phyloP scores from a whole-genome alignment of 129 eudicot genomes.

The Flaveria trinervia region DNA sequence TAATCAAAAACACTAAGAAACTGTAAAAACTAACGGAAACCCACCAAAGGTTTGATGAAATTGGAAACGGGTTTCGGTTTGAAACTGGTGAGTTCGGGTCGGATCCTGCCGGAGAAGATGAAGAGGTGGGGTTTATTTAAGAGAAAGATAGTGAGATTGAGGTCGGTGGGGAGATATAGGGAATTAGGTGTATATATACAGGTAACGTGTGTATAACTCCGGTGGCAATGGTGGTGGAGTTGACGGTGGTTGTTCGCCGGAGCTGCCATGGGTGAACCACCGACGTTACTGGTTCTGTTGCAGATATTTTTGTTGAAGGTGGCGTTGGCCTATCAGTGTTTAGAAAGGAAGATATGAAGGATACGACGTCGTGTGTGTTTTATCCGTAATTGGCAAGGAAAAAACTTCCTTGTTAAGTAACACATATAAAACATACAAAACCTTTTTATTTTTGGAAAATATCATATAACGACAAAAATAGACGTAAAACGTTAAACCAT shows the following conservation, averaged over 20 bases:
- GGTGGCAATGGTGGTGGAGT: slow-evolving; percentile 16
- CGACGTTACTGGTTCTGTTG: slow-evolving; percentile 16
- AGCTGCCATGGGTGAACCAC: slow-evolving; percentile 2
- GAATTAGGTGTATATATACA: slow-evolving; percentile 8
- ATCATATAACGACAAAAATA: no score
- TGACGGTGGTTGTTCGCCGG: slow-evolving; percentile 2
- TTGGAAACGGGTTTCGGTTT: no score
- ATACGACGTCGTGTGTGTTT: slow-evolving; percentile 1
- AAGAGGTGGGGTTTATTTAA: slow-evolving; percentile 17
- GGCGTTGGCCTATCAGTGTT: no score
- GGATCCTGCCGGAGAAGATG: slow-evolving; percentile 18
- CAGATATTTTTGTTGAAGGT: slow-evolving; percentile 21
- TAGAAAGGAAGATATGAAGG: no score
- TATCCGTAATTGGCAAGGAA: slow-evolving; percentile 10
- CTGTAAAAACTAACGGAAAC: neutral
- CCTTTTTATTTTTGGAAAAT: neutral
- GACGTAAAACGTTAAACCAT: no score
- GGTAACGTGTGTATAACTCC: slow-evolving; percentile 15
- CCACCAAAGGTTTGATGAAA: neutral
- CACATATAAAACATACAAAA: neutral
- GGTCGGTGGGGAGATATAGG: slow-evolving; percentile 1
- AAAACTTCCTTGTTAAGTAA: slow-evolving; percentile 9
- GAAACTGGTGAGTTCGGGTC: slow-evolving; percentile 27
- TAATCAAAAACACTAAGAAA: neutral
- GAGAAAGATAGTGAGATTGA: neutral